Percentiles rank a stretch among this genome's conserved stretches.
These are phyloP conservation scores for Hypoxylon sp. DNA, from an alignment of 2,329 filamentous ascomycete species.

Conservation along the genomic window DNA sequence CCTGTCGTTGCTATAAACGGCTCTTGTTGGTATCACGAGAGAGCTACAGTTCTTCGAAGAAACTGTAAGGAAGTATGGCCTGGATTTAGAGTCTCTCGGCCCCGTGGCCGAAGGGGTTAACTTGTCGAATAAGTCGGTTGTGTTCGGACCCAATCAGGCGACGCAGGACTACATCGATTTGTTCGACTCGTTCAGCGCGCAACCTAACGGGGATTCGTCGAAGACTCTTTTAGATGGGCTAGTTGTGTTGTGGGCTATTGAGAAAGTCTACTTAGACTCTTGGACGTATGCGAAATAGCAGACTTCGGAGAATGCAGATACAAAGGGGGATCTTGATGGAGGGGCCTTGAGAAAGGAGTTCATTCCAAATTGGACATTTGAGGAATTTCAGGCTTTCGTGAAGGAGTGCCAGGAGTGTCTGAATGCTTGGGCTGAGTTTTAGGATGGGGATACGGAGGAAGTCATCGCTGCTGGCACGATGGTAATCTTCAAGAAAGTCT, in stretches of 20 bases:
- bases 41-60: conserved; percentile 54
- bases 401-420: conserved; percentile 57
- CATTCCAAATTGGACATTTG: conserved; percentile 78
- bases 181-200: conserved; percentile 52
- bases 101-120: conserved; percentile 36
- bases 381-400: conserved; percentile 69
- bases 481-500: conserved; percentile 64
- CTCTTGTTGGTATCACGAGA: conserved; percentile 49
- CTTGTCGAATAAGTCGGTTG: conserved; percentile 25
- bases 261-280: conserved; percentile 73
- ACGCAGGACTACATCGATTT: conserved; percentile 50
- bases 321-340: conserved; percentile 70
- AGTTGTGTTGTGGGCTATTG: conserved; percentile 83
- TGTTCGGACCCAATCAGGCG: conserved; percentile 48
- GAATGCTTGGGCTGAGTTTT: conserved; percentile 49
- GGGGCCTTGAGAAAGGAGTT: conserved; percentile 75
- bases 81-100: conserved; percentile 46
- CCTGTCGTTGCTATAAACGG: conserved; percentile 48
- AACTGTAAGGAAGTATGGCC: conserved; percentile 47
- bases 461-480: conserved; percentile 59
- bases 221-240: conserved; percentile 72
- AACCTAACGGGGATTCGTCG: conserved; percentile 15
- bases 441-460: conserved; percentile 52
- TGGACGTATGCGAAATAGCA: conserved; percentile 68
- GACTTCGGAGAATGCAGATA: conserved; percentile 37